Evolutionary conservation across 345 rosid species (phyloP).

Genomic region (Gossypium rotundifolium): DNA sequence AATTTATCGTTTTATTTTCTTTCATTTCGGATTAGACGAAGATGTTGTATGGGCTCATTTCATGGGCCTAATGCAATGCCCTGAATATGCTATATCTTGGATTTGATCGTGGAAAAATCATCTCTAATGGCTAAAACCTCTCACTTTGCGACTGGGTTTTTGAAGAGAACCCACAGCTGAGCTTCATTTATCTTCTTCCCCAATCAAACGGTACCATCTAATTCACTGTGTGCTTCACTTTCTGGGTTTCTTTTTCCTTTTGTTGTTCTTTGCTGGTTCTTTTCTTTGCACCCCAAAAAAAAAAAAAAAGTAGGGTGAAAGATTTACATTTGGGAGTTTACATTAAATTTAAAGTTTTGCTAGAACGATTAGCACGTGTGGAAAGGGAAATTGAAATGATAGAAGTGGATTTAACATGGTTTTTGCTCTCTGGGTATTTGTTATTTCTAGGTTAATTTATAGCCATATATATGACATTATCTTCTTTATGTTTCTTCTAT

Average conservation of each 20-base stretch:
- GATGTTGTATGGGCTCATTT: background rate
- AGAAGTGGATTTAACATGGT: background rate
- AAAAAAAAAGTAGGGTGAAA: background rate
- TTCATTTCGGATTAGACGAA: too few species aligned
- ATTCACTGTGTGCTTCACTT: background rate
- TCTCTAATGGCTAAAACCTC: background rate
- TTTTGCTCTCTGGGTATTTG: background rate
- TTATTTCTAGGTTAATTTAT: background rate
- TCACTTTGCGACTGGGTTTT: background rate
- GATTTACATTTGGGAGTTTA: background rate
- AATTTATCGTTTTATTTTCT: too few species aligned
- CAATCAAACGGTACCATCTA: conserved; percentile 2
- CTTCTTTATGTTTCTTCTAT: background rate
- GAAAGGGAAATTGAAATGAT: background rate
- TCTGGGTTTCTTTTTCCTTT: background rate
- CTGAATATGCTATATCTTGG: background rate
- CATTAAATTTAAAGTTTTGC: background rate
- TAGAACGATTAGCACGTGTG: background rate
- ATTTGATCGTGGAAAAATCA: background rate
- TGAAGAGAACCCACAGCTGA: background rate
- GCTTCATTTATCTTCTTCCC: background rate
- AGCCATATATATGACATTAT: background rate
- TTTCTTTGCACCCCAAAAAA: background rate
- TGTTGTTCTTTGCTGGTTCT: background rate
- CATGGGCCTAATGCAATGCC: background rate